Conservation (phyloP, 176 grass and related monocot genomes). For the Phoenix roebelenii region DNA sequence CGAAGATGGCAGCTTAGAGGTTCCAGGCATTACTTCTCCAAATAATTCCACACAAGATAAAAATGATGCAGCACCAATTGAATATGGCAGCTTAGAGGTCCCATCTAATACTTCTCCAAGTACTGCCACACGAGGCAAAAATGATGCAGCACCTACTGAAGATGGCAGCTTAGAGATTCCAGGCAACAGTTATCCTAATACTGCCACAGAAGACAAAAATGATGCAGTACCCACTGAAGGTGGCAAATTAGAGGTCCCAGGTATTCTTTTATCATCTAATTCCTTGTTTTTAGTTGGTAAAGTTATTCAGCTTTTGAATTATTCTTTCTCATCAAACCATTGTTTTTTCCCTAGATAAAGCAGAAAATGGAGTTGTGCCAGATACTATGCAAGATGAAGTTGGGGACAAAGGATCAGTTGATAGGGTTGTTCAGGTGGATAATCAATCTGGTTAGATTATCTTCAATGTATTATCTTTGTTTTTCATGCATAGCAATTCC, state of each 20-base stretch:
- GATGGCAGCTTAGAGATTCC: conserved; percentile 15
- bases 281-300: too few relatives aligned
- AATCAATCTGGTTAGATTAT: neutral
- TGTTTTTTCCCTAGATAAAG: neutral
- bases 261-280: too few relatives aligned
- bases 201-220: neutral
- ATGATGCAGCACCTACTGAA: too few relatives aligned
- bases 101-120: neutral
- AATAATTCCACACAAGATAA: neutral
- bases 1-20: neutral
- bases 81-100: neutral
- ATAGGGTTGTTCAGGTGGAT: neutral
- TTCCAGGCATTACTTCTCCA: neutral
- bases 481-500: neutral
- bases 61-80: neutral
- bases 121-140: too few relatives aligned
- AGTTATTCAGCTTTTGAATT: too few relatives aligned
- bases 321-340: too few relatives aligned
- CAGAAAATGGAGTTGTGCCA: conserved; percentile 8
- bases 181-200: conserved; percentile 5
- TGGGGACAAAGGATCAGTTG: neutral
- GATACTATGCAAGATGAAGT: conserved; percentile 1
- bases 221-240: neutral
- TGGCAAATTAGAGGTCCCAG: neutral
- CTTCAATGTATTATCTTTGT: neutral